Base-by-base conservation (phyloP, 495 filamentous ascomycete genomes). In the Amphirosellinia nigrospora region DNA sequence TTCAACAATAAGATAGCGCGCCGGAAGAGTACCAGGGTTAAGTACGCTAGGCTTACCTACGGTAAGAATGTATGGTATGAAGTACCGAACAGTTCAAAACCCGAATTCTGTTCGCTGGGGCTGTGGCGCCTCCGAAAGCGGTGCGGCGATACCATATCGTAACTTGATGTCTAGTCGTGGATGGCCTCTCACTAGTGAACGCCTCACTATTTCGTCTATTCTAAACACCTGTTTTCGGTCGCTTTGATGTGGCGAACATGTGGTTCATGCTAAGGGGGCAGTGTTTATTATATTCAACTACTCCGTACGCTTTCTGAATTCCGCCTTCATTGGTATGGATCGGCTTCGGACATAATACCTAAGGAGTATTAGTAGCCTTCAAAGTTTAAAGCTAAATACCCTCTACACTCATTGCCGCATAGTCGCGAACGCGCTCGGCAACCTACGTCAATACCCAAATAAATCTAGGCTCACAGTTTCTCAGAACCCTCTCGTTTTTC, bases 151-250 rank as follows among this genome's bases (percentile, higher is more conserved):
- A 2, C 43, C 16, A 19, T 23, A 9, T 36, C 61, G 19, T 8
- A 48, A 36, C 30, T 19, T 5, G 19, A 36, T 50, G 30, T 15
- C 28, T 34, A 23, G 30, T 36, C 39, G 43, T 34, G 10, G 30
- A 21, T 30, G 39, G n/a, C 23, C 39, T 46, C 19, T 64, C 43
- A 23, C 30, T 36, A 23, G 11, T 38, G 30, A 50, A 15, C 5
- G 43, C 43, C 58, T 61, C 56, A 28, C 16, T 48, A 64, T 23
- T 10, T 64, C 43, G 28, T 64, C 16, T 64, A 48, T 34, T 26
- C 28, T 48, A 64, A 64, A 64, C 61, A 28, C 26, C 39, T 30
- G 16, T 32, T 26, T 58, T 3, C 3, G 15, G 28, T 36, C 36
- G 28, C 26, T 50, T 48, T 48, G 41, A 21, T 10, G 28, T 11